A percentile compares a stretch with the other conserved stretches of the same genome.
Conservation (phyloP, 164 flowering plant genomes). For the Warburgia ugandensis region DNA sequence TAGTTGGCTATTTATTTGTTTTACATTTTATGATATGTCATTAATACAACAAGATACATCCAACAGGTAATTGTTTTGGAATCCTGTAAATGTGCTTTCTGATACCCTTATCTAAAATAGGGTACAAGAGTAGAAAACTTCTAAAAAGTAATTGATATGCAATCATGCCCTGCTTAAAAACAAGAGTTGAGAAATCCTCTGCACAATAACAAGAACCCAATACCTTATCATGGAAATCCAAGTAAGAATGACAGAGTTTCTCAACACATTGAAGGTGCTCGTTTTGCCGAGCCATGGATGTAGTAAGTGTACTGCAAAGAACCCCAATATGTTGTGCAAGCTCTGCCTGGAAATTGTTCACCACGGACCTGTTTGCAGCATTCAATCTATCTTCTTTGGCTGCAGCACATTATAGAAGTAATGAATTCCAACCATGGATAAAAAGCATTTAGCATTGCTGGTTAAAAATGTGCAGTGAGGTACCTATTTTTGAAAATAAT, state of each 20-base stretch:
- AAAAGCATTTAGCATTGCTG: neutral
- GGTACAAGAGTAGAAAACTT: no score
- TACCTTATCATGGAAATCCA: constrained; percentile 63
- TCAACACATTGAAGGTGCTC: constrained; percentile 69
- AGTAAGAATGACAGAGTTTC: constrained; percentile 49
- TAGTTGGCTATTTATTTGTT: no score
- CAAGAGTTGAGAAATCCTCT: neutral
- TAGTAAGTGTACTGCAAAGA: constrained; percentile 49
- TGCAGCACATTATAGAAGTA: constrained; percentile 16
- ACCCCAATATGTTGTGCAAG: constrained; percentile 52
- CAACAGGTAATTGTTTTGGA: no score
- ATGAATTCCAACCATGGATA: no score
- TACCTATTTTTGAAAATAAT: constrained; percentile 71
- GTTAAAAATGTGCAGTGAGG: neutral
- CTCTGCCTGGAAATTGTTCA: constrained; percentile 49
- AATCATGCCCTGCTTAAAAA: neutral
- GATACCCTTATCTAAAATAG: no score
- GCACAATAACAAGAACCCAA: neutral
- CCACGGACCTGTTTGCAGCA: constrained; percentile 63
- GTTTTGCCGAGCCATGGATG: constrained; percentile 59
- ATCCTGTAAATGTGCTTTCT: no score
- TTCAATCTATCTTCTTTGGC: constrained; percentile 80
- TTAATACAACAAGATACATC: no score
- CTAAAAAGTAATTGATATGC: neutral
- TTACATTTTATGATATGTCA: no score